A percentile compares a stretch with the other conserved stretches of the same genome.
Conservation (phyloP, 352 stramenopile genomes). For the Phytopythium mirpurense region DNA sequence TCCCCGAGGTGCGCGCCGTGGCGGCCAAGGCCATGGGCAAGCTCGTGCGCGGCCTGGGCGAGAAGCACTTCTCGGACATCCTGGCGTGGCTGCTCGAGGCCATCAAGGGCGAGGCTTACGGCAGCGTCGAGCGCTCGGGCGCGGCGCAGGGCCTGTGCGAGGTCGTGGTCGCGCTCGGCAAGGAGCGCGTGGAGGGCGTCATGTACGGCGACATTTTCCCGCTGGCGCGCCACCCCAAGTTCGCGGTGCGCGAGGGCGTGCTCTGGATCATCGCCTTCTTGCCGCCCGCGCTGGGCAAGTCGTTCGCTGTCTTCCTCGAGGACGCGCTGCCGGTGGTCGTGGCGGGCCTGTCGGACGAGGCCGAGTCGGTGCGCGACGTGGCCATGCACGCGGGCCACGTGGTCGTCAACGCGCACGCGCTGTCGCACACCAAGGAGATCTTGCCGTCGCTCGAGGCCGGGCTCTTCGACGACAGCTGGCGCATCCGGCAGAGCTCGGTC, state of each 20-base stretch:
- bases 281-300: conserved; percentile 91
- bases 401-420: conserved; percentile 95
- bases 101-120: conserved; percentile 90
- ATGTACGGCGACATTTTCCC: conserved; percentile 95
- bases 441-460: conserved; percentile 95
- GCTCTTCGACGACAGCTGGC: conserved; percentile 97
- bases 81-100: conserved; percentile 96
- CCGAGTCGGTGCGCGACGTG: conserved; percentile 97
- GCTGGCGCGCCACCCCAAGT: conserved; percentile 91
- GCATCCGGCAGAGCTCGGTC: conserved; percentile 97
- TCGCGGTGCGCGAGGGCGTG: conserved; percentile 96
- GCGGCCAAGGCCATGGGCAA: conserved; percentile 94
- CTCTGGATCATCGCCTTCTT: conserved; percentile 99
- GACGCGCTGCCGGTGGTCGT: conserved; percentile 96
- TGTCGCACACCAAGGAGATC: conserved; percentile 96
- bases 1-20: conserved; percentile 93
- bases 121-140: conserved; percentile 96
- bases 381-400: conserved; percentile 97
- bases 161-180: conserved; percentile 85
- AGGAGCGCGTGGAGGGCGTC: conserved; percentile 66
- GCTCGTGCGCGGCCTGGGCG: conserved; percentile 94
- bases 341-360: conserved; percentile 97
- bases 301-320: conserved; percentile 93
- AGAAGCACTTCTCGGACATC: conserved; percentile 94
- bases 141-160: conserved; percentile 98